Percentiles rank a stretch among this genome's conserved stretches.
phyloP scores from a whole-genome alignment of 305 asterid genomes.

The Rubia tinctorum region DNA sequence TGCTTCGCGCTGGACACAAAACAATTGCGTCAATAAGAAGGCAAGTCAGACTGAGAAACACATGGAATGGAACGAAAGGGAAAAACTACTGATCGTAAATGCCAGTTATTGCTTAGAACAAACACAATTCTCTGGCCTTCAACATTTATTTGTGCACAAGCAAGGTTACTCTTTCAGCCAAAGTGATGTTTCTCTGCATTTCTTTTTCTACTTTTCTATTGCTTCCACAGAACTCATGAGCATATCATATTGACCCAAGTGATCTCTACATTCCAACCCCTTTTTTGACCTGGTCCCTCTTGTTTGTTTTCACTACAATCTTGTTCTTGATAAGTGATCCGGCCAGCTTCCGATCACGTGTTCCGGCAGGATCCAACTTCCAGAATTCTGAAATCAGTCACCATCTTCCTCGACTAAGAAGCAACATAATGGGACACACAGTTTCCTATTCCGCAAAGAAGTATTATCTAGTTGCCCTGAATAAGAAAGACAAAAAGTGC shows the following conservation, averaged over 20 bases:
- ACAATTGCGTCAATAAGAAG: not conserved
- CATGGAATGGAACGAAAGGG: no score
- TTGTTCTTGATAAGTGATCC: not conserved
- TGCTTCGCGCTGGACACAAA: not conserved
- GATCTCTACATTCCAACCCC: not conserved
- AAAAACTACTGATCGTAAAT: not conserved
- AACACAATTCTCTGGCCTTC: not conserved
- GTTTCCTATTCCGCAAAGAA: conserved; percentile 6
- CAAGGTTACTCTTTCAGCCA: not conserved
- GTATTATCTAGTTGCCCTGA: conserved; percentile 14
- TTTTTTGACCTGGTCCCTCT: not conserved
- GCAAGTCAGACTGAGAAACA: no score
- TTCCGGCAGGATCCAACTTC: not conserved
- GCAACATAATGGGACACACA: conserved; percentile 5
- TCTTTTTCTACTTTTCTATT: not conserved
- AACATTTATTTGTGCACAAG: not conserved
- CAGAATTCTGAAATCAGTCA: not conserved
- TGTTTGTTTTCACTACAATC: not conserved
- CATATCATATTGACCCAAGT: not conserved
- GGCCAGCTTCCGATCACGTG: not conserved
- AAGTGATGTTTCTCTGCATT: not conserved
- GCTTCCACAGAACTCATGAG: not conserved
- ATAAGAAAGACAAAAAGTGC: conserved; percentile 19
- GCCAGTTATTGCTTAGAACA: not conserved
- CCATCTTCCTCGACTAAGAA: not conserved